Base-by-base conservation (phyloP, 805 yeast species). In the Millerago galiae region DNA sequence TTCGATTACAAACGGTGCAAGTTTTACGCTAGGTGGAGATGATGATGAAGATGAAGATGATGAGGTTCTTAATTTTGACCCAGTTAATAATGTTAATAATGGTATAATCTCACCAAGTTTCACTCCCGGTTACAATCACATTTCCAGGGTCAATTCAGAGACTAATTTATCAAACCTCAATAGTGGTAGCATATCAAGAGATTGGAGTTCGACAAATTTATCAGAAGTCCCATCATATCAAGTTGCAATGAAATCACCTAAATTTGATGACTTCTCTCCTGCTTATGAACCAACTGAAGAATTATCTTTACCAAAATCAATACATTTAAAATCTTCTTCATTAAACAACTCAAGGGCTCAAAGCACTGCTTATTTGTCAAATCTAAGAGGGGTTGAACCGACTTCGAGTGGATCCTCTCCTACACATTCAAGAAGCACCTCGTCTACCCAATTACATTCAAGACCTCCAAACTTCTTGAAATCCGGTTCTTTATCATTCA, bases 221-320 rank as follows among this genome's bases (percentile, higher is more conserved):
- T 79, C 83, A 16, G 67, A 77, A 38, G 96, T 91, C 7, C 98
- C 98, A 0, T 79, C 95, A 0, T 91, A 91, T 61, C 74, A 72
- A 8, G 81, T 84, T 27, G 97, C 98, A 0, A 62, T 89, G 60
- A 75, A 74, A 53, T 61, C 75, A 2, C 79, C 72, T 36, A 65
- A 63, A 6, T 62, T 71, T 10, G 73, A 67, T 16, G 77, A 74
- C 40, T 62, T 82, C 21, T 81, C 96, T 2, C 97, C 97, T 1
- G 73, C 75, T 2, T 89, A 88, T 59, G 51, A 46, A 14, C 57
- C 54, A 14, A 48, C 54, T 17, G 56, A 49, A 18, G 58, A 54
- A 32, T 33, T 54, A 21, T 1, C 52, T 24, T 50, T 50, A 33
- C 61, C 61, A 18, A 56, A 50, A 41, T 45, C 58, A 3, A 48